Evolutionary conservation across 1,284 basidiomycete species (phyloP), one percentile per base, ranked within the genome.

Genomic region (Apiotrichum montevideense): DNA sequence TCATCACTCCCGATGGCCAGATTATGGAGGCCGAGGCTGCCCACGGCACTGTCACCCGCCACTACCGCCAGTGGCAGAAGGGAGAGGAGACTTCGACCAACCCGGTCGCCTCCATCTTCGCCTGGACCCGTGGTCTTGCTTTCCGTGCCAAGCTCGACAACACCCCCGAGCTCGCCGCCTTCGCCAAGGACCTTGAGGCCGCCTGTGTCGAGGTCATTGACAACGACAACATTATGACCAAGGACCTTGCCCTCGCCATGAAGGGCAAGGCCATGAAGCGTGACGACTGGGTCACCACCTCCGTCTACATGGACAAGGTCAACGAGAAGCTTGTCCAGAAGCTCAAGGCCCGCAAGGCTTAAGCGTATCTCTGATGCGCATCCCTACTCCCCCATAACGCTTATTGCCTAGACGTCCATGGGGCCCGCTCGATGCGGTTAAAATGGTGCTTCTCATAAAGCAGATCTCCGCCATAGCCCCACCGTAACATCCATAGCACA

Each of bases 91-190:
- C 92, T 13, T 91, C 89, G 59, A 98, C 95, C 59, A 98, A 98
- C 84, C 93, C 93, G 40, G 93, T 98, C 65, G 95, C 95, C 44
- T 94, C 90, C 57, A 98, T 98, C 81, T 98, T 95, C 71, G 95
- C 95, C 11, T 98, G 95, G 95, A 98, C 95, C 14, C 86, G 96
- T 51, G 95, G 95, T 1, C 81, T 97, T 39, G 79, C 92, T 41
- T 92, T 95, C 81, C 87, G 95, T 62, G 95, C 93, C 65, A 93
- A 92, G 80, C 82, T 97, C 37, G 95, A 98, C 76, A 79, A 80
- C 47, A 98, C 96, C 74, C 83, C 85, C 39, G 80, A 82, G 46
- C 84, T 98, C 46, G 79, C 80, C 57, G 77, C 77, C 49, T 98
- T 96, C 78, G 92, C 89, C 68, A 71, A 81, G 50, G 84, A 86